Evolutionary conservation across 2,329 filamentous ascomycete species (phyloP).

Genomic region (Claviceps africana): DNA sequence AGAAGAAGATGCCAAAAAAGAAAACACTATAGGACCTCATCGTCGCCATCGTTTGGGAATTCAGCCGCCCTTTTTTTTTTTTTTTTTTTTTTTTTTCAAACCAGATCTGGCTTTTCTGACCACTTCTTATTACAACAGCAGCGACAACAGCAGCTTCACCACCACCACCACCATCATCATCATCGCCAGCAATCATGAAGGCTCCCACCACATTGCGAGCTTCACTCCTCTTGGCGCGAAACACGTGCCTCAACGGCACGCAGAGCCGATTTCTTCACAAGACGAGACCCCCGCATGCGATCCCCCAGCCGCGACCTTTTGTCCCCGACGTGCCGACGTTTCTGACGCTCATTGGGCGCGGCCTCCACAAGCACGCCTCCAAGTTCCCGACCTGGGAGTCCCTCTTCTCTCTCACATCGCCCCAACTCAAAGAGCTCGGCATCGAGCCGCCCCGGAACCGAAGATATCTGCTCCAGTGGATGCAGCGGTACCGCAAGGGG

Average conservation of each 20-base stretch:
- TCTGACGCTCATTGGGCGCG: slow-evolving; percentile 79
- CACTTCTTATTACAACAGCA: not conserved
- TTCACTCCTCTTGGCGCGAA: slow-evolving; percentile 18
- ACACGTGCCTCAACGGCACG: slow-evolving; percentile 17
- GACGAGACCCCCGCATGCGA: slow-evolving; percentile 22
- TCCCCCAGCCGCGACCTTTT: slow-evolving; percentile 66
- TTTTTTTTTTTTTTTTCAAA: too few relatives aligned
- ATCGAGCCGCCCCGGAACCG: slow-evolving; percentile 74
- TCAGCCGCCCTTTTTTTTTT: too few relatives aligned
- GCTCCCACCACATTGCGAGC: slow-evolving; percentile 18
- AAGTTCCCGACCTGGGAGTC: slow-evolving; percentile 88
- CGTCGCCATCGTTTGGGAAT: too few relatives aligned
- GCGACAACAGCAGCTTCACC: not conserved
- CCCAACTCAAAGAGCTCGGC: slow-evolving; percentile 68
- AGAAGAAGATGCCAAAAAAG: too few relatives aligned
- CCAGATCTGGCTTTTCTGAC: not conserved
- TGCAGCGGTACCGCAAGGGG: slow-evolving; percentile 68
- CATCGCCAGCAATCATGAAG: slow-evolving; percentile 15
- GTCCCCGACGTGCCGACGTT: slow-evolving; percentile 78
- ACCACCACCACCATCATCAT: not conserved
- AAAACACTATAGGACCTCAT: too few relatives aligned
- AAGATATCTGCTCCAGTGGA: slow-evolving; percentile 76
- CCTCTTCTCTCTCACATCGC: slow-evolving; percentile 67
- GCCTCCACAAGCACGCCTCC: slow-evolving; percentile 63
- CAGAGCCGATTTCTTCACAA: slow-evolving; percentile 32